phyloP scores from a whole-genome alignment of 139 green algal genomes.

The Picochlorum sp. region DNA sequence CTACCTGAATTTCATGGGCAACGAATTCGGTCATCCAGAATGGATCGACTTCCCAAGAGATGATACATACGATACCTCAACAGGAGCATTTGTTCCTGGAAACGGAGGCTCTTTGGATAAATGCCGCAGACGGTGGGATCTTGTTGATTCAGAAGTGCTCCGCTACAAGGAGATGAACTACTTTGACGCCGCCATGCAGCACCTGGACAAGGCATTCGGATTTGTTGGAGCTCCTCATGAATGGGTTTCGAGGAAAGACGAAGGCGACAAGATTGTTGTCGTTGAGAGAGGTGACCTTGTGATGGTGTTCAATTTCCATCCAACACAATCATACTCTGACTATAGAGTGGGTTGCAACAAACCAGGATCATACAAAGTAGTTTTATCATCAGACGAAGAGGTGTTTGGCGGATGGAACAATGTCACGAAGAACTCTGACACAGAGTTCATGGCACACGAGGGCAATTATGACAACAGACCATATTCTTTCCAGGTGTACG shows the following conservation, averaged over 20 bases:
- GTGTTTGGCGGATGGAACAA: conserved; percentile 84
- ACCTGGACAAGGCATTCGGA: conserved; percentile 89
- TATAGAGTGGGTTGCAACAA: conserved; percentile 80
- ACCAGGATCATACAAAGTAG: conserved; percentile 53
- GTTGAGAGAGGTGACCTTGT: conserved; percentile 87
- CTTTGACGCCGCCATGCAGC: conserved; percentile 88
- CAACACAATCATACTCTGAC: conserved; percentile 74
- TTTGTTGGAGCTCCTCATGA: conserved; percentile 73
- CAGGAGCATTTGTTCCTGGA: conserved; percentile 73
- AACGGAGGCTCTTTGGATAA: conserved; percentile 92
- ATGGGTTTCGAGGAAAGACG: conserved; percentile 71
- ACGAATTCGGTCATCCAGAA: conserved; percentile 93
- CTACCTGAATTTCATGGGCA: conserved; percentile 98
- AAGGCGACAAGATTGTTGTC: conserved; percentile 92
- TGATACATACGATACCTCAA: conserved; percentile 80
- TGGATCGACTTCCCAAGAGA: conserved; percentile 99
- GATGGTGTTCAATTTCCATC: conserved; percentile 99
- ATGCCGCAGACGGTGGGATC: conserved; percentile 90
- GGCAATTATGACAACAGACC: conserved; percentile 55
- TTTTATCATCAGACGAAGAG: conserved; percentile 73
- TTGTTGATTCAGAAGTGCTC: conserved; percentile 58
- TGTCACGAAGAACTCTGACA: conserved; percentile 67
- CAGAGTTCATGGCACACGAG: conserved; percentile 29
- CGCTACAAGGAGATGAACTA: conserved; percentile 80
- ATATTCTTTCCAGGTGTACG: conserved; percentile 65